Base-by-base conservation (phyloP, 441 rosid species). In the Gossypium davidsonii region DNA sequence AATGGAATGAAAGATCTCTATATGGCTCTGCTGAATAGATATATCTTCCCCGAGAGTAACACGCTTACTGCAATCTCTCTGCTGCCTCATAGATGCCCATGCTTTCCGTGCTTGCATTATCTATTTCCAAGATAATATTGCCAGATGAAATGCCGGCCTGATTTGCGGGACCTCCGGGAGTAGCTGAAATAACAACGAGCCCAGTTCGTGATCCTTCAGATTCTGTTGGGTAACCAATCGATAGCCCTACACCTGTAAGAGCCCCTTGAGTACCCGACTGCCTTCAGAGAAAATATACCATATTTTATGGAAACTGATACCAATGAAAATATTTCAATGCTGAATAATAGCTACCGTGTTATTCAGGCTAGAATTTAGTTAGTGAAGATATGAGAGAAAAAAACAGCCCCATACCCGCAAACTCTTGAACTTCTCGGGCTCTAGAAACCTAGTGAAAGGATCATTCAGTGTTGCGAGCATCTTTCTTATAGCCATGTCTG, bases 211-310 rank as follows among this genome's bases (percentile, higher is more conserved):
- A 76, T 55, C 80, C 90, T 76, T 85, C 85, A 58, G 85, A 84
- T 26, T 64, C 82, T 53, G 84, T 71, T 5, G 96, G 97, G 80
- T 92, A 92, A 66, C 99, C 97, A 74, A 94, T 94, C 6, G 99
- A 92, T 61, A 94, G 78, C 63, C 99, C 99, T 42, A 94, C 97
- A 77, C 99, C 99, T 0, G 97, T 90, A 62, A 94, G 87, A 76
- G 99, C 88, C 60, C 97, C 97, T 89, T 86, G 89, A 77, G 97
- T 91, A 81, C 99, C 99, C 56, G 97, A 94, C 99, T 94, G 87
- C 90, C 97, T 92, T 94, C 92, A 89, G 79, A 78, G 80, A 91
- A 91, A 77, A 77, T 77, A 74, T 76, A 74, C 74, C 51, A 79
- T 58, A 63, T 79, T 83, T 80, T 34, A 79, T 66, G 60, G 71